These are phyloP conservation scores for Talaromyces stipitatus DNA, from an alignment of 495 filamentous ascomycete species.

Conservation along the genomic window DNA sequence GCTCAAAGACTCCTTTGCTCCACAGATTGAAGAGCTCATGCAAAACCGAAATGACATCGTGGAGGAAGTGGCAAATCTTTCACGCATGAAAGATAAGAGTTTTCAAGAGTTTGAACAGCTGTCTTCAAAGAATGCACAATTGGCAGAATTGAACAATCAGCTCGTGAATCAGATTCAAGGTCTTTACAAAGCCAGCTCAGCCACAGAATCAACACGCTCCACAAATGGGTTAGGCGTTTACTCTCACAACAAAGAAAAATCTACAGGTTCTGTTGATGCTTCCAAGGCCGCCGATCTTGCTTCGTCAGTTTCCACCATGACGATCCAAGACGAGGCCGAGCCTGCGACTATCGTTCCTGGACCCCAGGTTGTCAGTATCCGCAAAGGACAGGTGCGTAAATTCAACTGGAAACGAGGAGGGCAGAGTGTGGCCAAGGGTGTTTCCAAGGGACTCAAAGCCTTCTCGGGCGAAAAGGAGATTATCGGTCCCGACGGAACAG, in stretches of 20 bases:
- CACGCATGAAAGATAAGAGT: slow-evolving; percentile 78
- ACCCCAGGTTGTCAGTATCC: slow-evolving; percentile 85
- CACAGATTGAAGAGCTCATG: slow-evolving; percentile 76
- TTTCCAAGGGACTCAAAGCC: slow-evolving; percentile 86
- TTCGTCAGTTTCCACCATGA: slow-evolving; percentile 45
- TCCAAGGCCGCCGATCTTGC: slow-evolving; percentile 44
- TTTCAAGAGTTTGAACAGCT: slow-evolving; percentile 93
- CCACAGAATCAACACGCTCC: slow-evolving; percentile 43
- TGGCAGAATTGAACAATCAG: slow-evolving; percentile 90
- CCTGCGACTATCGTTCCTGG: slow-evolving; percentile 61
- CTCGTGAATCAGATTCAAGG: slow-evolving; percentile 90
- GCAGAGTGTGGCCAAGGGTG: slow-evolving; percentile 86
- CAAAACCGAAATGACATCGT: slow-evolving; percentile 71
- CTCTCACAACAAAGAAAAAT: slow-evolving; percentile 63
- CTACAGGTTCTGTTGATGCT: slow-evolving; percentile 56
- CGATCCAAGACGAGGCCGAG: slow-evolving; percentile 59
- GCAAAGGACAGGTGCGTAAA: slow-evolving; percentile 86
- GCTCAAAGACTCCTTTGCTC: slow-evolving; percentile 71
- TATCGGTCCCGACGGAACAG: slow-evolving; percentile 32
- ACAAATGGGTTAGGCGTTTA: slow-evolving; percentile 83
- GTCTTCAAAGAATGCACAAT: slow-evolving; percentile 84
- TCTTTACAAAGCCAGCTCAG: slow-evolving; percentile 73
- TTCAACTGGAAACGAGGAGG: slow-evolving; percentile 99
- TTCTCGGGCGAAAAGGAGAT: slow-evolving; percentile 51
- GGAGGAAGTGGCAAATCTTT: slow-evolving; percentile 73